Base-by-base conservation (phyloP, 345 rosid genomes). In the Populus alba region DNA sequence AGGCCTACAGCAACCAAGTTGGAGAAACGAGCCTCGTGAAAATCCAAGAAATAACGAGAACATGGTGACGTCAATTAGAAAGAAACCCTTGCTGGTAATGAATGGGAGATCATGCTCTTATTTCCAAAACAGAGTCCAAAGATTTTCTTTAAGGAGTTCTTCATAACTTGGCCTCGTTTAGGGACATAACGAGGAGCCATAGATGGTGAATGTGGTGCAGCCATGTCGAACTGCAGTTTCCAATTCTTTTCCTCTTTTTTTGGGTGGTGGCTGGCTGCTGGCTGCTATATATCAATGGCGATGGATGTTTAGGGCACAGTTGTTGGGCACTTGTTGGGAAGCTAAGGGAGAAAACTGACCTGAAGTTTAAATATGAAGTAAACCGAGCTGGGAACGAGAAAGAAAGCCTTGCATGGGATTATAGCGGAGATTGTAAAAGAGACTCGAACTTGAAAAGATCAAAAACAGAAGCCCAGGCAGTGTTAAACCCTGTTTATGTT, bases 111-210 rank as follows among this genome's bases (percentile, higher is more conserved):
- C 37, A 33, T 9, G 33, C 63, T 63, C 70, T 49, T 20, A 18
- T 66, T 27, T 45, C 47, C 37, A 77, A 77, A 55, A 27, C 27
- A 84, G 75, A 77, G 67, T 70, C 77, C 67, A 68, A 65, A 74
- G 18, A 51, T 74, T 39, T 18, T 71, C 72, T 71, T 79, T 55
- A 87, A 37, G 51, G 73, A 82, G 23, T 61, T 83, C 78, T 25
- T 89, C 1, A 89, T 83, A 51, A 89, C 92, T 43, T 45, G 55
- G 69, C 92, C 92, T 15, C 92, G 81, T 73, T 43, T 81, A 16
- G 92, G 92, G 67, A 87, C 81, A 81, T 80, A 62, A 75, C 88
- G 70, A 15, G 86, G 84, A 41, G 47, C 78, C 41, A 65, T n/a
- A 25, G 51, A 1, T 45, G 51, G 17, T 45, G 51, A 9, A n/a